Conservation (phyloP, 176 grass and related monocot genomes). For the Triticum monococcum region DNA sequence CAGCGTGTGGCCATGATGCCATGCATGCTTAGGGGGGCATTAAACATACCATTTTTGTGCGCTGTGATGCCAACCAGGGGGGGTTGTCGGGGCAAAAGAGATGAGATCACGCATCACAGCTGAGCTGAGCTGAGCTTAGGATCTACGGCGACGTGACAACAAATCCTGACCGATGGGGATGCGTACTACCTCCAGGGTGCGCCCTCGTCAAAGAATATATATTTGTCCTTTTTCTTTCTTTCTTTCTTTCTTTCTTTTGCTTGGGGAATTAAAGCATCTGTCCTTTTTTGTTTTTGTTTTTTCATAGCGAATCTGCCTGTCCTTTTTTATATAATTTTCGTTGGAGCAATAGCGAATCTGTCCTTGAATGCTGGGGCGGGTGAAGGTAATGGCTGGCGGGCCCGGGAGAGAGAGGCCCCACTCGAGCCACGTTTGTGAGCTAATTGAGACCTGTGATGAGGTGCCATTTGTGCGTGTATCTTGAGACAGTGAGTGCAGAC, state of each 20-base stretch:
- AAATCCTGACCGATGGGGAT: not conserved
- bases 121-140: not conserved
- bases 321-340: too few relatives aligned
- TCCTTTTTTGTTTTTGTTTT: not conserved
- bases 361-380: too few relatives aligned
- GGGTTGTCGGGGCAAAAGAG: not conserved
- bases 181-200: not conserved
- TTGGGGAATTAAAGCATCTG: not conserved
- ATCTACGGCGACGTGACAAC: slow-evolving; percentile 13
- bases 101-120: not conserved
- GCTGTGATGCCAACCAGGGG: not conserved
- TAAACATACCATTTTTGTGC: not conserved
- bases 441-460: too few relatives aligned
- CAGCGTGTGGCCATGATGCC: not conserved
- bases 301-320: not conserved
- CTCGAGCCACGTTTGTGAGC: too few relatives aligned
- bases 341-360: too few relatives aligned
- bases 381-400: too few relatives aligned
- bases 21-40: too few relatives aligned
- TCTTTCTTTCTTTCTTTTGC: not conserved
- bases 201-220: not conserved
- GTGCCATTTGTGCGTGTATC: too few relatives aligned
- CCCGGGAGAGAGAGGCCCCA: too few relatives aligned
- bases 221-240: not conserved
- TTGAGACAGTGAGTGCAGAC: too few relatives aligned